These are phyloP conservation scores for Trametes polyzona DNA, from an alignment of 1,284 basidiomycete species.

Conservation along the genomic window DNA sequence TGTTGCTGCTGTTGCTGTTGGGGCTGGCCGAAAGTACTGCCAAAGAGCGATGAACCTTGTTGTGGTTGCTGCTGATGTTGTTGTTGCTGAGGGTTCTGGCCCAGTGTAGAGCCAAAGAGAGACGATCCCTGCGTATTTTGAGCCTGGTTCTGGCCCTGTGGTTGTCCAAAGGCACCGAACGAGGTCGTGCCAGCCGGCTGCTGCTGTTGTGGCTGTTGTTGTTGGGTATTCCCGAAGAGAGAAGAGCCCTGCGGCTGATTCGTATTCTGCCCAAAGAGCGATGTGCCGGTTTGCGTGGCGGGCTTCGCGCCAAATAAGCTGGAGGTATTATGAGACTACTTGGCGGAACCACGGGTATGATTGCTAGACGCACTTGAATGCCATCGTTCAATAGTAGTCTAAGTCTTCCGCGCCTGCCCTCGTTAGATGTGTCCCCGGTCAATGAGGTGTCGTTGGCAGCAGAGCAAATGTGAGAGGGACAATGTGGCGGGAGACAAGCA, in stretches of 20 bases:
- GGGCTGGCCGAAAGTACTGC: constrained; percentile 37
- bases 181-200: constrained; percentile 27
- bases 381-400: neutral
- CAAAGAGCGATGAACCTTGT: constrained; percentile 40
- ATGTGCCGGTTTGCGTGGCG: constrained; percentile 21
- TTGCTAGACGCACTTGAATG: constrained; percentile 11
- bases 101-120: constrained; percentile 36
- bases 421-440: neutral
- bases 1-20: constrained; percentile 31
- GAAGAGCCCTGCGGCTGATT: constrained; percentile 15
- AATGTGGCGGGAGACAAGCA: neutral
- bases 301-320: constrained; percentile 46
- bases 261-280: constrained; percentile 41
- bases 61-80: constrained; percentile 26
- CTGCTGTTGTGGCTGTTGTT: constrained; percentile 29
- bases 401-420: neutral
- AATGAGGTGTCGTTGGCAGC: neutral
- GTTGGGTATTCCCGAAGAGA: constrained; percentile 32
- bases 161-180: constrained; percentile 37
- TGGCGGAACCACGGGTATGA: too few species aligned
- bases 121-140: constrained; percentile 17
- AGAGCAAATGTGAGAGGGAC: neutral
- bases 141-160: constrained; percentile 18
- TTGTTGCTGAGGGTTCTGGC: constrained; percentile 36
- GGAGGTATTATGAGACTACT: constrained; percentile 28